Evolutionary conservation across 169 alveolate genomes (phyloP).

Genomic region (Condylostoma magnum): DNA sequence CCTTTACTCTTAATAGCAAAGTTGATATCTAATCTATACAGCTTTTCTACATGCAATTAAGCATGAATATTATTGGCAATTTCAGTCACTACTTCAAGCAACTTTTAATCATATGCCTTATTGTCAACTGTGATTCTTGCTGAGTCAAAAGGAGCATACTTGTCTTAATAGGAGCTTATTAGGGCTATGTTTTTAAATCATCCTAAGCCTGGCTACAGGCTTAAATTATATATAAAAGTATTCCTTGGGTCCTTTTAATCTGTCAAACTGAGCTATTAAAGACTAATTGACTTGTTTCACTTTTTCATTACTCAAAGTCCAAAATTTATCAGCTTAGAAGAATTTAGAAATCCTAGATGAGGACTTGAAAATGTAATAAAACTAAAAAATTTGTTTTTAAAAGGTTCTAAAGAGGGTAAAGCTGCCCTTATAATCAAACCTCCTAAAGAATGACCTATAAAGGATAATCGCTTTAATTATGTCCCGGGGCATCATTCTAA

Average conservation of each 20-base stretch:
- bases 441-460: conserved; percentile 74
- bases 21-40: conserved; percentile 83
- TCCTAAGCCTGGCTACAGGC: conserved; percentile 59
- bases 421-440: conserved; percentile 72
- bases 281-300: conserved; percentile 66
- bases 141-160: conserved; percentile 81
- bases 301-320: conserved; percentile 78
- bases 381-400: conserved; percentile 65
- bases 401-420: conserved; percentile 59
- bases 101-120: conserved; percentile 54
- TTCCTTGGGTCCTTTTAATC: conserved; percentile 70
- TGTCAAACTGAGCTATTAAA: conserved; percentile 62
- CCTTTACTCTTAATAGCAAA: conserved; percentile 78
- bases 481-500: conserved; percentile 67
- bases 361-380: conserved; percentile 77
- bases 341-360: conserved; percentile 73
- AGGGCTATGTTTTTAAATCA: conserved; percentile 78
- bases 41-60: conserved; percentile 53
- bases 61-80: conserved; percentile 80
- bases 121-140: conserved; percentile 74
- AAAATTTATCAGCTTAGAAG: conserved; percentile 59
- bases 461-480: conserved; percentile 58
- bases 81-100: conserved; percentile 45
- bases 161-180: conserved; percentile 71
- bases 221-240: conserved; percentile 69